A percentile compares a stretch with the other conserved stretches of the same genome.
These are phyloP conservation scores for Cylindrotheca closterium DNA, from an alignment of 108 stramenopile genomes.

Conservation along the genomic window DNA sequence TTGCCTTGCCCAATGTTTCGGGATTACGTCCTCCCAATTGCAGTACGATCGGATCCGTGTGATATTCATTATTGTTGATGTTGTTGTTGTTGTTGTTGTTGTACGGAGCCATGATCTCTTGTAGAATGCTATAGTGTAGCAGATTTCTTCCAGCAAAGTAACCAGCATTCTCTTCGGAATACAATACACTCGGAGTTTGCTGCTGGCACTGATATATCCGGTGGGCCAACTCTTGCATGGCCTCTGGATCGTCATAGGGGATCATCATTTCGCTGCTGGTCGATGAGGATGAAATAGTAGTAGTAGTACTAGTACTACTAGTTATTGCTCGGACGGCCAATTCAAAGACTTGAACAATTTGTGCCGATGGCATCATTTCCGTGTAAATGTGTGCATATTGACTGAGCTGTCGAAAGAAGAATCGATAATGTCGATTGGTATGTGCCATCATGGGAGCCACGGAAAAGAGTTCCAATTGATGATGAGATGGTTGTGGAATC, in stretches of 20 bases:
- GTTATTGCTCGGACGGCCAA: background rate
- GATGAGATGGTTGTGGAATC: too few species aligned
- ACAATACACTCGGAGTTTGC: background rate
- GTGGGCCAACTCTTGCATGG: background rate
- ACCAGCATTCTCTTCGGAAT: background rate
- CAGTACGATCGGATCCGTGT: slow-evolving; percentile 18
- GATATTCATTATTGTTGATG: background rate
- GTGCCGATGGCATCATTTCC: slow-evolving; percentile 47
- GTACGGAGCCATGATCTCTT: background rate
- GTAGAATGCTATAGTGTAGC: background rate
- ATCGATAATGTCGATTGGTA: slow-evolving; percentile 48
- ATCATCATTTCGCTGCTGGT: background rate
- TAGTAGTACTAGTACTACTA: too few species aligned
- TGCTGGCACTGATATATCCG: background rate
- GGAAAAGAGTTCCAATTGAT: slow-evolving; percentile 40
- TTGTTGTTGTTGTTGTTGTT: background rate
- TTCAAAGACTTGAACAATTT: slow-evolving; percentile 28
- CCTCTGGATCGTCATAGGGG: background rate
- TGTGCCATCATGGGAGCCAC: slow-evolving; percentile 63
- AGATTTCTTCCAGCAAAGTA: background rate
- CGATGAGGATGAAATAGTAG: background rate
- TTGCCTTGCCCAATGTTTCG: slow-evolving; percentile 15
- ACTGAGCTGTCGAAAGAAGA: slow-evolving; percentile 31
- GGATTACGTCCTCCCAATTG: slow-evolving; percentile 48
- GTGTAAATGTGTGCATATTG: slow-evolving; percentile 33